phyloP scores from a whole-genome alignment of 2,329 filamentous ascomycete species.

The Pseudocercospora fijiensis region DNA sequence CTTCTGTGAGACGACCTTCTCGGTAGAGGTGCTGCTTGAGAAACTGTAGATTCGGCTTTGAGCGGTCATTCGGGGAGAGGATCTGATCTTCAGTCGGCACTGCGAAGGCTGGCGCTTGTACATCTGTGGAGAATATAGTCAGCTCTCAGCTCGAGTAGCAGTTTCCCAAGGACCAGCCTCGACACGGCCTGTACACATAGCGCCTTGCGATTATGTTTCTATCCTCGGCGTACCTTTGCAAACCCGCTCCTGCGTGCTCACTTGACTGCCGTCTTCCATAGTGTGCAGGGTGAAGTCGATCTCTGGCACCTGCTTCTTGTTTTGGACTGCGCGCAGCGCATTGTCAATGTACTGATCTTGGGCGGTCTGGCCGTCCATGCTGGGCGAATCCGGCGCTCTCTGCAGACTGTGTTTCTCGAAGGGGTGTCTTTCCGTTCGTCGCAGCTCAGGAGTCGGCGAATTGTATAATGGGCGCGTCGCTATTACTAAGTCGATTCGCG shows the following conservation, averaged over 20 bases:
- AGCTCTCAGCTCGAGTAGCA: constrained; percentile 18
- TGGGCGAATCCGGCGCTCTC: constrained; percentile 18
- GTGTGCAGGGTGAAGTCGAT: constrained; percentile 98
- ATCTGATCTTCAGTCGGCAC: constrained; percentile 93
- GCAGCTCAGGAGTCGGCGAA: constrained; percentile 5
- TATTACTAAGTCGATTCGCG: constrained; percentile 6
- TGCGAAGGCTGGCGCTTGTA: constrained; percentile 92
- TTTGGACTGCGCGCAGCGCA: constrained; percentile 84
- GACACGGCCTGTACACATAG: background rate
- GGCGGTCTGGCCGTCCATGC: constrained; percentile 37
- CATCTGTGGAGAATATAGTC: constrained; percentile 60
- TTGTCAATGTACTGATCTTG: constrained; percentile 66
- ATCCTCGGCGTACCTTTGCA: constrained; percentile 76
- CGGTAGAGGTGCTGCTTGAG: constrained; percentile 98
- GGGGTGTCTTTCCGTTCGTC: background rate
- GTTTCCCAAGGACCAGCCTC: background rate
- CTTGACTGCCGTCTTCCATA: constrained; percentile 95
- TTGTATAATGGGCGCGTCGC: constrained; percentile 11
- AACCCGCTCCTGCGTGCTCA: constrained; percentile 92
- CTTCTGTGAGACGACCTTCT: constrained; percentile 93
- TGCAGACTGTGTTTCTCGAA: background rate
- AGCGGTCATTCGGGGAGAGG: constrained; percentile 78
- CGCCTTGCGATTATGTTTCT: background rate
- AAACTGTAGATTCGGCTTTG: constrained; percentile 89
- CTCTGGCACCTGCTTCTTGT: constrained; percentile 94